A percentile compares a stretch with the other conserved stretches of the same genome.
phyloP scores from a whole-genome alignment of 257 asterid genomes.

The Solanum clarkiae region DNA sequence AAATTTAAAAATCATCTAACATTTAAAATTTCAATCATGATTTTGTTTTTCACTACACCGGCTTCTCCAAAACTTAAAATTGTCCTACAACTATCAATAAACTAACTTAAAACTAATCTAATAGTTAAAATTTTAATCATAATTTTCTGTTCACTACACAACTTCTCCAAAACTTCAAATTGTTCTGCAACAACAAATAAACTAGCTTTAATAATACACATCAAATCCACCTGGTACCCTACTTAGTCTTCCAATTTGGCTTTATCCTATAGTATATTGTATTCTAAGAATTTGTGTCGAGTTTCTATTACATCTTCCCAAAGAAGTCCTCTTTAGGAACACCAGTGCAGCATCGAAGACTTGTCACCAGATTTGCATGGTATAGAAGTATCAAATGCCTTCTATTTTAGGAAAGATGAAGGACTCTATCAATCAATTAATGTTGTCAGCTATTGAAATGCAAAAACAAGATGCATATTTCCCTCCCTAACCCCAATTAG shows the following conservation, averaged over 20 bases:
- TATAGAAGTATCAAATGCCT: not conserved
- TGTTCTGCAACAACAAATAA: not conserved
- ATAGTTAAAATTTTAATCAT: not conserved
- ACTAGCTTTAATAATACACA: not conserved
- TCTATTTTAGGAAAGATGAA: not conserved
- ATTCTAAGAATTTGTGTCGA: not conserved
- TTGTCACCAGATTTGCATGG: not conserved
- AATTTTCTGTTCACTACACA: not conserved
- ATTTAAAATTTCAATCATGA: not conserved
- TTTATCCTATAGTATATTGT: not conserved
- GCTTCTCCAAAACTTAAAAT: not conserved
- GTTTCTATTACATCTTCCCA: not conserved
- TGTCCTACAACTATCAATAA: not conserved
- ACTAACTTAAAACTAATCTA: not conserved
- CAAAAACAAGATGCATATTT: not conserved
- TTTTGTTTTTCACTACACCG: not conserved
- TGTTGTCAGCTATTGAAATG: not conserved
- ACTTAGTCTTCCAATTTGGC: not conserved
- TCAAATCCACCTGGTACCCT: not conserved
- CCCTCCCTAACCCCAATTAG: not conserved
- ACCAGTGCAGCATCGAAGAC: not conserved
- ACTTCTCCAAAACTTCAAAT: not conserved
- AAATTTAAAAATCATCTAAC: not conserved
- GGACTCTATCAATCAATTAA: not conserved
- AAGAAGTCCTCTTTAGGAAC: not conserved